Conservation (phyloP, 164 flowering plant species). For the Liquidambar formosana region DNA sequence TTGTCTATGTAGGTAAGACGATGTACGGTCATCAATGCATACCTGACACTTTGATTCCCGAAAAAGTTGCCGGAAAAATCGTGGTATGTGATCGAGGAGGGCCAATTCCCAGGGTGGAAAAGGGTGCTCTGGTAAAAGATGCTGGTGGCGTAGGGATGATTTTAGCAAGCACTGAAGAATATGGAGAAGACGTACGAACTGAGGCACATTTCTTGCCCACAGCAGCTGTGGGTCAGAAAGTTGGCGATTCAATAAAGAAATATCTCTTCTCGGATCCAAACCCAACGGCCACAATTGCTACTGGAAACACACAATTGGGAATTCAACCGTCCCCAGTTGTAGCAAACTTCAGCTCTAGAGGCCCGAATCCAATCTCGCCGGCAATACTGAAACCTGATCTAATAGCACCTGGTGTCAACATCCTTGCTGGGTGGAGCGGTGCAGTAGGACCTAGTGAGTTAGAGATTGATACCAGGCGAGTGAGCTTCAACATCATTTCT, state of each 20-base stretch:
- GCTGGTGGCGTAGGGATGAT: conserved; percentile 94
- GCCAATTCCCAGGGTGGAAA: conserved; percentile 51
- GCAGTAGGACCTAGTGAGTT: conserved; percentile 63
- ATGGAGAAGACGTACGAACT: conserved; percentile 76
- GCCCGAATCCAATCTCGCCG: conserved; percentile 64
- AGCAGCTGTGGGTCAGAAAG: conserved; percentile 52
- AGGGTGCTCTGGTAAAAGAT: conserved; percentile 61
- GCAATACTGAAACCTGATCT: conserved; percentile 86
- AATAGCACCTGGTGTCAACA: conserved; percentile 86
- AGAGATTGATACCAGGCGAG: conserved; percentile 44
- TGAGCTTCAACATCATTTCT: conserved; percentile 69
- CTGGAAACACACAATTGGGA: conserved; percentile 58
- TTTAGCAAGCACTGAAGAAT: conserved; percentile 55
- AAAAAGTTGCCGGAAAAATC: conserved; percentile 71
- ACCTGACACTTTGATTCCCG: conserved; percentile 48
- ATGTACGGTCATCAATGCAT: conserved; percentile 59
- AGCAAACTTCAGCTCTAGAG: conserved; percentile 80
- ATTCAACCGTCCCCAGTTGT: conserved; percentile 78
- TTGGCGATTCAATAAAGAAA: conserved; percentile 52
- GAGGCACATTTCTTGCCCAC: conserved; percentile 78
- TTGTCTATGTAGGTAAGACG: conserved; percentile 59
- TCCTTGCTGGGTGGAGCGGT: conserved; percentile 83
- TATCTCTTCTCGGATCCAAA: conserved; percentile 49
- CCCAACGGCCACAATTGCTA: conserved; percentile 56
- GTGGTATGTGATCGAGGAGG: conserved; percentile 90